phyloP scores from a whole-genome alignment of 2,329 filamentous ascomycete species.

The Sclerotinia sclerotiorum region DNA sequence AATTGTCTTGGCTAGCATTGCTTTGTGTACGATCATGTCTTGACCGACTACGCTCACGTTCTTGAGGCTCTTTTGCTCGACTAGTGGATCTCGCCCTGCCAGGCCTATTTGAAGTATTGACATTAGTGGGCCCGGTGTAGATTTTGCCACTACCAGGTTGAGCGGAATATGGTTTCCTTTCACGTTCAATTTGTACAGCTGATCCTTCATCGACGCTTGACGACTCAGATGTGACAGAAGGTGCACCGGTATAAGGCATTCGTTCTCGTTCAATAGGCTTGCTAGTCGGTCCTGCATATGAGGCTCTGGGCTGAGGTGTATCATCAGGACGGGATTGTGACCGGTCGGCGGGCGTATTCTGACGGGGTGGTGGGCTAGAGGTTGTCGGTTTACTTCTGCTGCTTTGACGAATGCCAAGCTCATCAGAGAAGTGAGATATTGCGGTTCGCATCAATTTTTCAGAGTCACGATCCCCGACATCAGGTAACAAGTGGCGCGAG shows the following conservation, averaged over 20 bases:
- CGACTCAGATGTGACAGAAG: slow-evolving; percentile 40
- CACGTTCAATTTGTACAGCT: slow-evolving; percentile 57
- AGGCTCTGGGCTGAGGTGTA: slow-evolving; percentile 28
- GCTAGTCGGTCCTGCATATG: slow-evolving; percentile 31
- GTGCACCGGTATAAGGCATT: slow-evolving; percentile 42
- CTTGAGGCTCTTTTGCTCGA: slow-evolving; percentile 23
- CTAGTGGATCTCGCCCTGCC: slow-evolving; percentile 36
- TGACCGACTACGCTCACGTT: slow-evolving; percentile 21
- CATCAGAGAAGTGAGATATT: slow-evolving; percentile 49
- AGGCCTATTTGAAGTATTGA: slow-evolving; percentile 23
- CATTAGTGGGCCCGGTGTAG: slow-evolving; percentile 46
- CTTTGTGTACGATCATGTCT: slow-evolving; percentile 30
- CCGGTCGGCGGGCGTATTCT: slow-evolving; percentile 32
- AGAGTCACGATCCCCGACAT: slow-evolving; percentile 53
- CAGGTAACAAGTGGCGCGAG: slow-evolving; percentile 70
- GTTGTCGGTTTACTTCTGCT: slow-evolving; percentile 42
- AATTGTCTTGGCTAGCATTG: slow-evolving; percentile 28
- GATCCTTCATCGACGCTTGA: slow-evolving; percentile 44
- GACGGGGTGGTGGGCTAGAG: slow-evolving; percentile 33
- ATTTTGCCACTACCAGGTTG: slow-evolving; percentile 59
- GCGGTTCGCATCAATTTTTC: slow-evolving; percentile 61
- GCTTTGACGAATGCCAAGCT: slow-evolving; percentile 46
- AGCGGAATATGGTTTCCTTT: slow-evolving; percentile 63
- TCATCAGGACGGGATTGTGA: slow-evolving; percentile 33
- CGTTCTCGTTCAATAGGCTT: slow-evolving; percentile 42